Evolutionary conservation across 345 rosid genomes (phyloP).

Genomic region (Pugionium dolabratum): DNA sequence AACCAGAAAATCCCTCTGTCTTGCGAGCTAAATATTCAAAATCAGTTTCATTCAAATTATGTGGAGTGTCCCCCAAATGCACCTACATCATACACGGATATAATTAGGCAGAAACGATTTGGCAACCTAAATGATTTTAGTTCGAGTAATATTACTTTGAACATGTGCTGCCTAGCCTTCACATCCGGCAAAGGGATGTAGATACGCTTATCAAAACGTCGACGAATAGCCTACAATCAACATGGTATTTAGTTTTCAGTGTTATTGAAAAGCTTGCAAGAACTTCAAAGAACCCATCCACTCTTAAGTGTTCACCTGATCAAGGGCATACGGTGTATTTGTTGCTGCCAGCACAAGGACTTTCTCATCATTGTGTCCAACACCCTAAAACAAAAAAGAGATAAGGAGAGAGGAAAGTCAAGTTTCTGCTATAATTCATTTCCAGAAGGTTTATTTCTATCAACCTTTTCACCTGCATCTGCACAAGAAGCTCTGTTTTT

Average conservation of each 20-base stretch:
- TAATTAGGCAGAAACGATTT: neutral
- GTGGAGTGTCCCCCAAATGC: slow-evolving; percentile 94
- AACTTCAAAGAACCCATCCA: slow-evolving; percentile 13
- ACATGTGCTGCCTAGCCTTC: slow-evolving; percentile 91
- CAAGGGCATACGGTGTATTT: slow-evolving; percentile 85
- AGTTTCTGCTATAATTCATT: slow-evolving; percentile 2
- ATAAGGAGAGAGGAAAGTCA: slow-evolving; percentile 8
- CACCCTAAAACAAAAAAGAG: slow-evolving; percentile 54
- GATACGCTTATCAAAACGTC: slow-evolving; percentile 95
- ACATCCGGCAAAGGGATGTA: slow-evolving; percentile 87
- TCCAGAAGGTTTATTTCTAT: neutral
- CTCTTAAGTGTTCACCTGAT: slow-evolving; percentile 56
- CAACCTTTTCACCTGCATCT: slow-evolving; percentile 76
- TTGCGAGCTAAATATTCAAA: slow-evolving; percentile 71
- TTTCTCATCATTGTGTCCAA: slow-evolving; percentile 80
- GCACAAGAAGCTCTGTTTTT: slow-evolving; percentile 95
- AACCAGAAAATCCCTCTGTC: slow-evolving; percentile 91
- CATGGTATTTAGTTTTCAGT: slow-evolving; percentile 27
- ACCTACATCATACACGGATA: slow-evolving; percentile 49
- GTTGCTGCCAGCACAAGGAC: slow-evolving; percentile 96
- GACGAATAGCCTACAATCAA: slow-evolving; percentile 66
- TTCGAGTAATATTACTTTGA: slow-evolving; percentile 53
- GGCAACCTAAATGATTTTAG: neutral
- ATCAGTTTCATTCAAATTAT: slow-evolving; percentile 73
- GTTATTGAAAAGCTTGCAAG: slow-evolving; percentile 6